Base-by-base conservation (phyloP, 1,284 basidiomycete species). In the Wolfiporia cocos region DNA sequence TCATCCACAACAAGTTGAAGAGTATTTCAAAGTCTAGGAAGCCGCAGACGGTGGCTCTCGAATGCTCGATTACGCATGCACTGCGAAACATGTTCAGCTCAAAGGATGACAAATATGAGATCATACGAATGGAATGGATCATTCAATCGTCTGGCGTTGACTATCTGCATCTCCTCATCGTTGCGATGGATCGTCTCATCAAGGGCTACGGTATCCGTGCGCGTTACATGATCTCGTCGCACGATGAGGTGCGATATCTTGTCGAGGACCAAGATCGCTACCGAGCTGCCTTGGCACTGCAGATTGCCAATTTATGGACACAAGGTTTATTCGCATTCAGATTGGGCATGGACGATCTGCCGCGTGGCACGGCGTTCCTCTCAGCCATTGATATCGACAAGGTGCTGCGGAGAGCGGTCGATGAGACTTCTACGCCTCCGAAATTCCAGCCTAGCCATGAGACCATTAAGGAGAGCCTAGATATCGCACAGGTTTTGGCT, bases 71-170 rank as follows among this genome's bases (percentile, higher is more conserved):
- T 33, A 98, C 95, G 1, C 78, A 87, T 40, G 95, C 94, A 0
- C 71, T 99, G 15, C 87, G 86, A 14, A 95, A 91, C 61, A 76
- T 99, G 1, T 85, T 87, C 2, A 76, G 76, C 31, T 74, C 73
- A 43, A 85, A 87, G 46, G 87, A 87, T n/a, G 69, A 83, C 1
- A 90, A 94, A 52, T 99, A 91, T 64, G 87, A 99, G 77, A 89
- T 95, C 0, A 95, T 92, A 10, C 80, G 95, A 19, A 95, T 99
- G 68, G 99, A 99, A 61, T 99, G 95, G 96, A 96, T 96, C 37
- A 96, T 99, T 5, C 95, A 99, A 61, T 96, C 92, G 5, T 97
- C 92, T 0, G 96, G 95, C 17, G 95, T 99, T 31, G 95, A 99
- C 66, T 99, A 99, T 59, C 81, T 99, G 11, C 95, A 99, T 58